Evolutionary conservation across 2,329 filamentous ascomycete species (phyloP), one percentile per base, ranked within the genome.

Genomic region (Grosmannia clavigera): DNA sequence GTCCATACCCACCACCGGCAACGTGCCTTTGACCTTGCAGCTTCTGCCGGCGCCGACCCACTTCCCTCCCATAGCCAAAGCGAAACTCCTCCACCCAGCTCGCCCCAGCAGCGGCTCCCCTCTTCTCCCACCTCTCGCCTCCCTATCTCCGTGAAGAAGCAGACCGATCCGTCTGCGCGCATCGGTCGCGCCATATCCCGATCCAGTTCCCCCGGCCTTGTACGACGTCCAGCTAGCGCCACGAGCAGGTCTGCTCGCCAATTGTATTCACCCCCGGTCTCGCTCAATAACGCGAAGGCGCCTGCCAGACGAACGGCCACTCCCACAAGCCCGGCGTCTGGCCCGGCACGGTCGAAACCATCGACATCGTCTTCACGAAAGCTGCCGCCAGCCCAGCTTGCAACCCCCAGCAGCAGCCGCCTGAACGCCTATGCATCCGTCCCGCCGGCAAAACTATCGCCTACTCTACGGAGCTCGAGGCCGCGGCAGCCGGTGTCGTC

Each of bases 401-500:
- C 72, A 11, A 76, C 75, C 29, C 70, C 77, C 31, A 80, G 76
- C 63, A 81, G 77, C 66, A 84, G 78, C 66, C 79, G 82, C 57
- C 77, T 94, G 14, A 85, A 87, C 66, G 88, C 88, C 48, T 89
- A 88, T 69, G 88, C 94, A 65, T 81, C 86, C 61, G 77, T 82
- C 40, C 83, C 88, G 52, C 78, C 79, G 22, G 82, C 88, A 0
- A 90, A 88, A 68, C 79, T 86, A 40, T 95, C 91, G 1, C 90
- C 90, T 3, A 83, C 86, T 11, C 75, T 95, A 56, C 83, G 90
- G 68, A 94, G 88, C 68, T 94, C 90, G 51, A 80, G 89, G 51
- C 88, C 89, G n/a, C 80, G 90, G 58, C 86, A 90, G 68, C 86
- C 88, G 10, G 85, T 95, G 27, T 90, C 88, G 11, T 78, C 83